Evolutionary conservation across 2,329 filamentous ascomycete genomes (phyloP).

Genomic region (Aspergillus fijiensis): DNA sequence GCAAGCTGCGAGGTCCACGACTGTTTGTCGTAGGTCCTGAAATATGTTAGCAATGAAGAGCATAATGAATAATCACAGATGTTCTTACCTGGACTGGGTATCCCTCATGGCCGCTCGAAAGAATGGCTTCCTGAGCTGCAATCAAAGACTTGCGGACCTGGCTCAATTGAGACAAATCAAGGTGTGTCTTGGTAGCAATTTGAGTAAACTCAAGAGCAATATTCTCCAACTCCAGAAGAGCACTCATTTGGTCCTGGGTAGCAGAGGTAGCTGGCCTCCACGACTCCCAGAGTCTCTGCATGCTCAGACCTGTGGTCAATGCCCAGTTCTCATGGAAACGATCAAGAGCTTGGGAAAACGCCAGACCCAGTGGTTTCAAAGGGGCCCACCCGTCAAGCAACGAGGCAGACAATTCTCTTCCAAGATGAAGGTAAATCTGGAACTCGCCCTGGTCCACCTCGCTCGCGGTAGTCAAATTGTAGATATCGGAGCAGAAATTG

Average conservation of each 20-base stretch:
- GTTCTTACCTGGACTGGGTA: slow-evolving; percentile 33
- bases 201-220: slow-evolving; percentile 39
- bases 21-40: slow-evolving; percentile 38
- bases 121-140: slow-evolving; percentile 38
- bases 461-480: slow-evolving; percentile 41
- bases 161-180: slow-evolving; percentile 38
- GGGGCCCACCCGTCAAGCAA: slow-evolving; percentile 28
- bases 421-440: slow-evolving; percentile 53
- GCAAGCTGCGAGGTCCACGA: slow-evolving; percentile 35
- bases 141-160: slow-evolving; percentile 40
- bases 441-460: slow-evolving; percentile 55
- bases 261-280: slow-evolving; percentile 62
- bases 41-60: slow-evolving; percentile 14
- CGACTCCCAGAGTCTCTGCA: slow-evolving; percentile 74
- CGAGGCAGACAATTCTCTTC: slow-evolving; percentile 35
- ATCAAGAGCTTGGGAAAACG: slow-evolving; percentile 38
- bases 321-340: slow-evolving; percentile 70
- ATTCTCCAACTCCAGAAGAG: slow-evolving; percentile 37
- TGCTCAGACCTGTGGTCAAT: slow-evolving; percentile 71
- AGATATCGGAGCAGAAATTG: slow-evolving; percentile 52
- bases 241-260: slow-evolving; percentile 33
- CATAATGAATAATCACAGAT: not conserved
- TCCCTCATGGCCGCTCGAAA: slow-evolving; percentile 37
- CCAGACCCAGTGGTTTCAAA: slow-evolving; percentile 28
- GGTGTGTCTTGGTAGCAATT: slow-evolving; percentile 36